Percentiles rank a stretch among this genome's conserved stretches.
Evolutionary conservation across 345 rosid genomes (phyloP).

Genomic region (Eucalyptus coolabah): DNA sequence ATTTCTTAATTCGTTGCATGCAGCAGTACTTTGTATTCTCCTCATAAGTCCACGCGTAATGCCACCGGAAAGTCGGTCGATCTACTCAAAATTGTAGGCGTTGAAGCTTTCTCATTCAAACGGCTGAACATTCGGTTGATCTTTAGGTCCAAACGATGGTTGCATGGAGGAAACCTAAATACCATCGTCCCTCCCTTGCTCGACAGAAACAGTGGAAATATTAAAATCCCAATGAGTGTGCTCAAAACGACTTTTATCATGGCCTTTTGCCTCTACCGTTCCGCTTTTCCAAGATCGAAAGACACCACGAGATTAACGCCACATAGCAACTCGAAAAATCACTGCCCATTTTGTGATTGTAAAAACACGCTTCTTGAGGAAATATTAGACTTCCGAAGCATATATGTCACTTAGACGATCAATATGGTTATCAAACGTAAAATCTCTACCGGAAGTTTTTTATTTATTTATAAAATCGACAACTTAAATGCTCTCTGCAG

Average conservation of each 20-base stretch:
- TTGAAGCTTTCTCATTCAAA: not conserved
- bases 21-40: not conserved
- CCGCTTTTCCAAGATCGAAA: not conserved
- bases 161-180: not conserved
- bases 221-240: not conserved
- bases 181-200: not conserved
- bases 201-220: not conserved
- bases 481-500: not conserved
- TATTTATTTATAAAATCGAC: too few relatives aligned
- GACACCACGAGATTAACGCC: not conserved
- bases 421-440: not conserved
- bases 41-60: not conserved
- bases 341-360: not conserved
- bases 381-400: not conserved
- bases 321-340: rapidly evolving
- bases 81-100: not conserved
- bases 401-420: not conserved
- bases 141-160: not conserved
- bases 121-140: not conserved
- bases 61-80: not conserved
- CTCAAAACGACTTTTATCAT: not conserved
- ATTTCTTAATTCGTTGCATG: not conserved
- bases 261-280: not conserved
- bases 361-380: not conserved
- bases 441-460: not conserved